A percentile compares a stretch with the other conserved stretches of the same genome.
phyloP scores from a whole-genome alignment of 1,284 basidiomycete species.

The Ceratobasidium sp. region DNA sequence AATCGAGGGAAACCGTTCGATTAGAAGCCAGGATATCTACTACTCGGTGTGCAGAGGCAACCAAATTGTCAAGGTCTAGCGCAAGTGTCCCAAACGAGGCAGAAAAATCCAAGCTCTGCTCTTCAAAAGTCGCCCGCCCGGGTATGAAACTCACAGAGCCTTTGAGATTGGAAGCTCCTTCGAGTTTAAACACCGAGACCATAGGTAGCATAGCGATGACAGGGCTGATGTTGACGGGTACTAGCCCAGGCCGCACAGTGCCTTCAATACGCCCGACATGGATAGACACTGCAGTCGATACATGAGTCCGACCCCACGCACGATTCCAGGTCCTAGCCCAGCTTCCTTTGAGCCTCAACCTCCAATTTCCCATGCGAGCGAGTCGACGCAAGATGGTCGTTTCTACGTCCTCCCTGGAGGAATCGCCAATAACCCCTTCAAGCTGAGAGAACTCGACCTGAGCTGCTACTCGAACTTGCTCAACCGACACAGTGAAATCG shows the following conservation, averaged over 20 bases:
- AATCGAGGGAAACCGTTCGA: background rate
- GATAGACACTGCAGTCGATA: constrained; percentile 66
- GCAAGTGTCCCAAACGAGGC: constrained; percentile 27
- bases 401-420: constrained; percentile 43
- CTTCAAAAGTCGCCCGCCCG: constrained; percentile 38
- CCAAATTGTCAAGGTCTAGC: constrained; percentile 34
- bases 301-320: constrained; percentile 73
- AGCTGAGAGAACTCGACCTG: constrained; percentile 69
- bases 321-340: constrained; percentile 73
- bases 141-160: constrained; percentile 42
- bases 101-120: constrained; percentile 37
- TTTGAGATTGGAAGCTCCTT: constrained; percentile 40
- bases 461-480: constrained; percentile 67
- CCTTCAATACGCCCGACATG: constrained; percentile 66
- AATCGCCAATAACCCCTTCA: constrained; percentile 52
- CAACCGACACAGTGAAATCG: constrained; percentile 65
- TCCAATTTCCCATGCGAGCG: constrained; percentile 67
- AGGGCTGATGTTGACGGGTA: constrained; percentile 17
- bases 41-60: constrained; percentile 22
- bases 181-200: constrained; percentile 44
- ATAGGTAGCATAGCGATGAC: constrained; percentile 25
- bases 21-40: constrained; percentile 15
- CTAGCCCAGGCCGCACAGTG: constrained; percentile 55
- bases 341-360: constrained; percentile 69
- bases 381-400: constrained; percentile 38